Base-by-base conservation (phyloP, 2,329 filamentous ascomycete genomes). In the Aaosphaeria pasadenensis region DNA sequence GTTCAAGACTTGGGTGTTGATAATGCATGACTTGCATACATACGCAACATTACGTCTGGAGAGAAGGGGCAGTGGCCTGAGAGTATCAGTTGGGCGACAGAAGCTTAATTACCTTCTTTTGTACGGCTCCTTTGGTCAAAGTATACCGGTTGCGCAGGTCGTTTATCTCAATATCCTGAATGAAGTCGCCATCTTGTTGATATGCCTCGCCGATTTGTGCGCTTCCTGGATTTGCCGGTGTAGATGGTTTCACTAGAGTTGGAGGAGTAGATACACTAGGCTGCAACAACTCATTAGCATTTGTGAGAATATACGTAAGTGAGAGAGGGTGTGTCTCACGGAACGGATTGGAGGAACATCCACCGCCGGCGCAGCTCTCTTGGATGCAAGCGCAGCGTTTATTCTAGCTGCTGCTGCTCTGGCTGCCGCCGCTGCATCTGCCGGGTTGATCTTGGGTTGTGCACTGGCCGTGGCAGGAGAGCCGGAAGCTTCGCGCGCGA, bases 101-200 rank as follows among this genome's bases (percentile, higher is more conserved):
- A 83, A 82, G 74, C 17, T 74, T 86, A 91, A 87, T 95, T 96
- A 99, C 94, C 92, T 94, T 96, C 84, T 96, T 95, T 80, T 97
- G 94, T 58, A 91, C 96, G 63, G 90, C 88, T 66, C 91, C 91
- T 79, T 96, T 97, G 56, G 92, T 99, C 76, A 99, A 81, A 71
- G 91, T 87, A 73, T 99, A 99, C 62, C 92, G 89, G 71, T 97
- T 99, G 56, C 92, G 87, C 66, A 97, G 76, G 73, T 97, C 92
- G 73, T 99, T 99, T 77, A 99, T 90, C 77, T 97, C 94, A 66
- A 99, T 96, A 67, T 99, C 94, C 73, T 95, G 94, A 75, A 99
- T 97, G 71, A 89, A 97, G 74, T 99, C 94, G 63, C 94, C 94
- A 69, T 97, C 94, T 53, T 91, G 88, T 61, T 95, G 88, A 69